phyloP scores from a whole-genome alignment of 2,329 filamentous ascomycete genomes.

The Calonectria hongkongensis region DNA sequence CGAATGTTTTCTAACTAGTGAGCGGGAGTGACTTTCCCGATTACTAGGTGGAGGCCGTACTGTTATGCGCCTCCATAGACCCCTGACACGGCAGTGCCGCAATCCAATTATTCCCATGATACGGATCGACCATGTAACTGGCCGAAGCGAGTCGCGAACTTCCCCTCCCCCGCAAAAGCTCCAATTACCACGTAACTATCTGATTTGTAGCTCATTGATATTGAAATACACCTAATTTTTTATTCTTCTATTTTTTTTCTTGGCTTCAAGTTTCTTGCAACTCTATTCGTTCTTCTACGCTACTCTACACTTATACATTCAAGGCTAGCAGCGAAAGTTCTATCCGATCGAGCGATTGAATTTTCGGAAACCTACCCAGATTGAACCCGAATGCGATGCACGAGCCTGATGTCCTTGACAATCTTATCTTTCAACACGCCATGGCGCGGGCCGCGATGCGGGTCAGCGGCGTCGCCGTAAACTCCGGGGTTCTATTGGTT shows the following conservation, averaged over 20 bases:
- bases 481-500: background rate
- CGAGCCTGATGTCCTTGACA: background rate
- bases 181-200: too few relatives aligned
- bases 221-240: too few relatives aligned
- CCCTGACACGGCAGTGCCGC: conserved; percentile 1
- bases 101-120: background rate
- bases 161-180: conserved; percentile 6
- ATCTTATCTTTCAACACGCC: conserved; percentile 2
- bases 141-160: background rate
- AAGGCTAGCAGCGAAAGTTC: too few relatives aligned
- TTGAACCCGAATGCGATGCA: too few relatives aligned
- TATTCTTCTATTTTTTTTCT: too few relatives aligned
- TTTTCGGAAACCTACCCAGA: too few relatives aligned
- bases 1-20: too few relatives aligned
- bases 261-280: too few relatives aligned
- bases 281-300: too few relatives aligned
- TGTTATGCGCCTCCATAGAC: background rate
- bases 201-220: background rate
- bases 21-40: too few relatives aligned
- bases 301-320: too few relatives aligned
- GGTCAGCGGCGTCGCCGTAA: background rate
- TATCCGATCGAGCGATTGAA: too few relatives aligned
- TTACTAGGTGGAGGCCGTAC: background rate
- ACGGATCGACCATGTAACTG: background rate
- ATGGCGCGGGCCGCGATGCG: background rate